phyloP scores from a whole-genome alignment of 768 basidiomycete species.

The Leccinum olivaceopallidum region DNA sequence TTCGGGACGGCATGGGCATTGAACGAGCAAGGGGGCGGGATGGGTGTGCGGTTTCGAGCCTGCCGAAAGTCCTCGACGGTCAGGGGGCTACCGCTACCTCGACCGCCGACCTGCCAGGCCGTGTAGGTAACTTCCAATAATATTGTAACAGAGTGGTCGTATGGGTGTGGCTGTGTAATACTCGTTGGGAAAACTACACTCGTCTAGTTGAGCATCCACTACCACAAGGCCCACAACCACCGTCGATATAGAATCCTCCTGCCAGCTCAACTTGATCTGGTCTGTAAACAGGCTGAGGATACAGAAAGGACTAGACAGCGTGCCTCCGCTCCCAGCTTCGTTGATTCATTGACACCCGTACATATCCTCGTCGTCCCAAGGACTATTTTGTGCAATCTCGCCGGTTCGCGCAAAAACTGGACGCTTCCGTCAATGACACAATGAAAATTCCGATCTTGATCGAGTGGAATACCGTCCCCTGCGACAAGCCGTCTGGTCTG shows the following conservation, averaged over 20 bases:
- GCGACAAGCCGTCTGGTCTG: constrained; percentile 77
- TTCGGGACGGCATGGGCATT: too few species aligned
- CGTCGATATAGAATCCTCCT: constrained; percentile 49
- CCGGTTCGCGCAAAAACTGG: constrained; percentile 85
- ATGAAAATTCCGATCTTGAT: constrained; percentile 94
- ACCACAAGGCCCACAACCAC: too few species aligned
- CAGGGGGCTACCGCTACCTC: too few species aligned
- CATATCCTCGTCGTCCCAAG: constrained; percentile 84
- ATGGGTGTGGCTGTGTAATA: too few species aligned
- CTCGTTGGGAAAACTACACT: too few species aligned
- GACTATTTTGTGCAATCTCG: constrained; percentile 48
- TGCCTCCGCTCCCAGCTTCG: constrained; percentile 94
- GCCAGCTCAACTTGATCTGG: constrained; percentile 90
- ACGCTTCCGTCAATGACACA: constrained; percentile 98
- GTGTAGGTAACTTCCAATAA: too few species aligned
- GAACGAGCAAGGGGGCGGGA: too few species aligned
- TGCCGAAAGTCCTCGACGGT: too few species aligned
- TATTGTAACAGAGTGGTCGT: too few species aligned
- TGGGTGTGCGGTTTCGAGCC: too few species aligned
- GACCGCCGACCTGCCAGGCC: too few species aligned
- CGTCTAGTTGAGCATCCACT: too few species aligned
- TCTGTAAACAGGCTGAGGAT: constrained; percentile 97
- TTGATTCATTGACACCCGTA: constrained; percentile 96
- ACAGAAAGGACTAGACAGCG: constrained; percentile 78
- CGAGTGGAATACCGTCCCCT: constrained; percentile 57